Evolutionary conservation across 2,329 filamentous ascomycete species (phyloP), one percentile per base, ranked within the genome.

Genomic region (Phoma sp.): DNA sequence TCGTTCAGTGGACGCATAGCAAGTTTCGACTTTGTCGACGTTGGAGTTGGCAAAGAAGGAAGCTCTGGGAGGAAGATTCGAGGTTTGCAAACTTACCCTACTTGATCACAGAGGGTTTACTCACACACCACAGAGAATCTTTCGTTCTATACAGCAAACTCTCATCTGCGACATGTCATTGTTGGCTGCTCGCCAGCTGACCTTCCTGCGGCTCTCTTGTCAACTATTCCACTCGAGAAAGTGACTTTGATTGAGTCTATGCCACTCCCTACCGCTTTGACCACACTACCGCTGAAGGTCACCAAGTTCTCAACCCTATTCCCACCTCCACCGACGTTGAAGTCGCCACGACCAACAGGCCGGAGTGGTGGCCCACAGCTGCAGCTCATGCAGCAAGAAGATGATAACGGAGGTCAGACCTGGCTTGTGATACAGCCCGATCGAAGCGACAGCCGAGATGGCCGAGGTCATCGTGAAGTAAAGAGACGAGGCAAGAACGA

Each of bases 361-460:
- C 65, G 18, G 18, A 18, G 36, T 59, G 66, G 25, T 55, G 67
- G 66, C 0, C 61, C 65, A 13, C 67, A 73, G 39, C 61, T 74
- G 0, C 70, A 73, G 50, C 68, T 74, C 30, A 72, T 66, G 63
- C 69, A 74, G 44, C 68, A 74, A 43, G 71, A 74, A 38, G 67
- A 72, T 24, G 60, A 65, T 0, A 65, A 64, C 2, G 70, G 71
- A 3, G 71, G 71, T 3, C 60, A 67, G 7, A 75, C 72, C 4
- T 75, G 72, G 72, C 61, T 75, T 7, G 72, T 75, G 3, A 75
- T 75, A 43, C 66, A 71, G 35, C 71, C 71, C 1, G 72, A 72
- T 56, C 58, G 72, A 30, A 71, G 66, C 25, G 71, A 71, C 49
- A 69, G 65, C n/a, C 70, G 72, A 44, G 71, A 71, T 49, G 68